Percentiles rank a stretch among this genome's conserved stretches.
These are phyloP conservation scores for Fusarium xylarioides DNA, from an alignment of 2,329 filamentous ascomycete species.

Conservation along the genomic window DNA sequence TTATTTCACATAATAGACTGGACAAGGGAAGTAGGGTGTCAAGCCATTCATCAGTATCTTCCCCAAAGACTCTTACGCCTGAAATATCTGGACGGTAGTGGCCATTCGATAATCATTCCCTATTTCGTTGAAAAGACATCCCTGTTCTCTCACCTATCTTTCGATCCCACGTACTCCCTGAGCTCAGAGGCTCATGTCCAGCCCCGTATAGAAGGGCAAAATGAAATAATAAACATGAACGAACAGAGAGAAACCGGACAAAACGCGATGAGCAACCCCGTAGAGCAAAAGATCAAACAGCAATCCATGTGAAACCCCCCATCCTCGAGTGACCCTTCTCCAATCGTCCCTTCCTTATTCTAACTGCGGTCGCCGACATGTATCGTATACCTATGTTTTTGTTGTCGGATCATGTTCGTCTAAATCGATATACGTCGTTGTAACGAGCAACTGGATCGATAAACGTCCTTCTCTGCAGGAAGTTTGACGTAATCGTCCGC, in stretches of 20 bases:
- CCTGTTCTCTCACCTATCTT: neutral
- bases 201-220: neutral
- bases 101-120: neutral
- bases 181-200: slow-evolving; percentile 19
- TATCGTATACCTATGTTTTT: neutral
- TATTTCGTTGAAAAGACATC: neutral
- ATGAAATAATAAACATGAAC: neutral
- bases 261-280: neutral
- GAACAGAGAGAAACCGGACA: neutral
- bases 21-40: neutral
- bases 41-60: slow-evolving; percentile 3
- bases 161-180: slow-evolving; percentile 15
- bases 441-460: slow-evolving; percentile 5
- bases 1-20: neutral
- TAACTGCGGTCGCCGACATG: slow-evolving; percentile 5
- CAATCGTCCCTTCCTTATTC: slow-evolving; percentile 5
- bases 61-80: slow-evolving; percentile 4
- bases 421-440: slow-evolving; percentile 20
- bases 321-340: neutral
- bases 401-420: neutral
- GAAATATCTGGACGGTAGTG: slow-evolving; percentile 1
- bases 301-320: neutral
- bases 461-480: neutral
- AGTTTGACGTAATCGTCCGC: slow-evolving; percentile 8
- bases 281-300: neutral